Base-by-base conservation (phyloP, 1,284 basidiomycete genomes). In the Ganoderma resinaceum region DNA sequence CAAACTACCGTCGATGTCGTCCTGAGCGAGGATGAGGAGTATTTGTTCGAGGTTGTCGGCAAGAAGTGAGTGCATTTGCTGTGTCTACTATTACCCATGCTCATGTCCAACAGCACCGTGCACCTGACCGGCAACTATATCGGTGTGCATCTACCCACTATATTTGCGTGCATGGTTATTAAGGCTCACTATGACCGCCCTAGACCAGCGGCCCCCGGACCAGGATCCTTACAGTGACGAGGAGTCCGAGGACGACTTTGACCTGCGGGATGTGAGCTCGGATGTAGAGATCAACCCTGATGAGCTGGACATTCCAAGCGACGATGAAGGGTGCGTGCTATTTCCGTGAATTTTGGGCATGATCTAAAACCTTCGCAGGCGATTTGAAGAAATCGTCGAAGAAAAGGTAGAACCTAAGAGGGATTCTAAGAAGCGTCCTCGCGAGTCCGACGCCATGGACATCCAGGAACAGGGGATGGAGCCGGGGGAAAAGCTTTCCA, bases 121-220 rank as follows among this genome's bases (percentile, higher is more conserved):
- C 91, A 97, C 81, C 82, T 99, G 66, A 89, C 93, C 72, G 97
- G 97, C 70, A 96, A 98, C 84, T 97, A 96, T 83, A 90, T 97
- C 76, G 88, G 89, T 94, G 80, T 65, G 82, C 72, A 26, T 70
- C 43, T 2, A 16, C 23, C 11, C 8, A 23, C 23, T n/a, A n/a
- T 33, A 4, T 66, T 70, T 52, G 43, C 43, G 68, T 61, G 55
- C 72, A 6, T 70, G 63, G 46, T 42, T 0, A 20, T 42, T 43
- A 20, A 14, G 16, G n/a, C 31, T 60, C 31, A 38, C 35, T 23
- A 33, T 38, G 18, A 8, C 29, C 23, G 33, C 9, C 59, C n/a
- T 62, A 90, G 88, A 87, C 72, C 88, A 90, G 76, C 74, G 71
- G 23, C 76, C 81, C 26, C 77, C 83, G 16, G 85, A 89, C 71